Percentiles rank a stretch among this genome's conserved stretches.
These are phyloP conservation scores for Colletotrichum lupini DNA, from an alignment of 2,329 filamentous ascomycete species.

Conservation along the genomic window DNA sequence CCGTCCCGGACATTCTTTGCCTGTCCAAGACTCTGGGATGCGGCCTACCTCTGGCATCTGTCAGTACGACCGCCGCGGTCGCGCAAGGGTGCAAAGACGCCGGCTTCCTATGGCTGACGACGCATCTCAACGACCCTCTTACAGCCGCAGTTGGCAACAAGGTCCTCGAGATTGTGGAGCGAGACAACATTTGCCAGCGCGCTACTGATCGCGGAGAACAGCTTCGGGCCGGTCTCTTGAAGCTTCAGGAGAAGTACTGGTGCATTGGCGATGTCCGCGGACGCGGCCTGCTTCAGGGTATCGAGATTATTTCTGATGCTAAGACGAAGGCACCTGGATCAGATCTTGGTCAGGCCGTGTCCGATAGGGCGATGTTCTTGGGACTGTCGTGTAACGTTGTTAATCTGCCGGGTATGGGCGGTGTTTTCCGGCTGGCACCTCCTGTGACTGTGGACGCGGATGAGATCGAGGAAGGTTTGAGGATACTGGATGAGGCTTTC, in stretches of 20 bases:
- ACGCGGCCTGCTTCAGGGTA: conserved; percentile 59
- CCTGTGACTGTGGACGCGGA: conserved; percentile 59
- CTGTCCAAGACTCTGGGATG: conserved; percentile 66
- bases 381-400: conserved; percentile 63
- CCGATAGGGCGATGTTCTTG: conserved; percentile 53
- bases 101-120: conserved; percentile 61
- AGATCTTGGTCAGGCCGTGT: conserved; percentile 55
- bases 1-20: conserved; percentile 61
- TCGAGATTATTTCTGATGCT: conserved; percentile 60
- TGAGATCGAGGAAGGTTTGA: conserved; percentile 57
- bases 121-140: conserved; percentile 65
- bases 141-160: conserved; percentile 64
- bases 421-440: conserved; percentile 62
- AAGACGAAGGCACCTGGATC: conserved; percentile 54
- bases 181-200: conserved; percentile 56
- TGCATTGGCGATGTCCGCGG: conserved; percentile 66
- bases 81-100: conserved; percentile 55
- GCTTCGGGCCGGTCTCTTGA: conserved; percentile 54
- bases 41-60: conserved; percentile 60
- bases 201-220: conserved; percentile 54
- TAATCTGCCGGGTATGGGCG: conserved; percentile 57
- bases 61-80: conserved; percentile 60
- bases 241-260: conserved; percentile 58
- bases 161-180: conserved; percentile 63
- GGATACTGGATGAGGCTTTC: conserved; percentile 63